These are phyloP conservation scores for Nymphaea thermarum DNA, from an alignment of 164 flowering plant genomes.

Conservation along the genomic window DNA sequence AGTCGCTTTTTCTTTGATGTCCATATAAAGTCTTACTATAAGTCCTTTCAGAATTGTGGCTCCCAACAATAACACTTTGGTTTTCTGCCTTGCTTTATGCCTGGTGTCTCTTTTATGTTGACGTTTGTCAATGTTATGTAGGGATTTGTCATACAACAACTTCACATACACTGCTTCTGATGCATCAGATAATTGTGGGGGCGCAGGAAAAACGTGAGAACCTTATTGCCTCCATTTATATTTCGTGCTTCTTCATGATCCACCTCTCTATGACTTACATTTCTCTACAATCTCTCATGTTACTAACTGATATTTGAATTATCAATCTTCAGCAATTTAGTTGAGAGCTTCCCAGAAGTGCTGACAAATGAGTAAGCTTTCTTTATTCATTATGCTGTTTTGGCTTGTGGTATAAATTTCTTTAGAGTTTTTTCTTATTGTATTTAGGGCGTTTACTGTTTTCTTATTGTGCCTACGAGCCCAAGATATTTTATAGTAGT, in stretches of 20 bases:
- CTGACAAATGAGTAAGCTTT: neutral
- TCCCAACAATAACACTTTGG: no score
- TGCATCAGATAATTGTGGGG: slow-evolving; percentile 35
- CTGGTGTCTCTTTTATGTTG: neutral
- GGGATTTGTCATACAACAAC: slow-evolving; percentile 68
- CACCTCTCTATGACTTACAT: neutral
- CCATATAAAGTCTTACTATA: no score
- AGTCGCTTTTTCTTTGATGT: no score
- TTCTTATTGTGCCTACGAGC: neutral
- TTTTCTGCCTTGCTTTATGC: no score
- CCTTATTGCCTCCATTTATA: neutral
- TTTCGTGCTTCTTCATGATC: neutral
- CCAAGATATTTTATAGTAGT: neutral
- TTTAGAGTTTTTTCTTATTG: no score
- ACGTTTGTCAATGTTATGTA: slow-evolving; percentile 15
- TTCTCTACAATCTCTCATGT: neutral
- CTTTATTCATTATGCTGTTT: neutral
- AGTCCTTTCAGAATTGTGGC: no score
- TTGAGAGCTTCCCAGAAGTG: neutral
- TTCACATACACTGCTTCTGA: slow-evolving; percentile 41
- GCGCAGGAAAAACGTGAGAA: slow-evolving; percentile 50
- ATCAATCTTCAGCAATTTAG: neutral
- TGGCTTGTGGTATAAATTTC: neutral
- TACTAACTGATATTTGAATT: neutral
- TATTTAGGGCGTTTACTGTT: neutral